Evolutionary conservation across 306 rosid species (phyloP), one percentile per base, ranked within the genome.

Genomic region (Malus asiatica): DNA sequence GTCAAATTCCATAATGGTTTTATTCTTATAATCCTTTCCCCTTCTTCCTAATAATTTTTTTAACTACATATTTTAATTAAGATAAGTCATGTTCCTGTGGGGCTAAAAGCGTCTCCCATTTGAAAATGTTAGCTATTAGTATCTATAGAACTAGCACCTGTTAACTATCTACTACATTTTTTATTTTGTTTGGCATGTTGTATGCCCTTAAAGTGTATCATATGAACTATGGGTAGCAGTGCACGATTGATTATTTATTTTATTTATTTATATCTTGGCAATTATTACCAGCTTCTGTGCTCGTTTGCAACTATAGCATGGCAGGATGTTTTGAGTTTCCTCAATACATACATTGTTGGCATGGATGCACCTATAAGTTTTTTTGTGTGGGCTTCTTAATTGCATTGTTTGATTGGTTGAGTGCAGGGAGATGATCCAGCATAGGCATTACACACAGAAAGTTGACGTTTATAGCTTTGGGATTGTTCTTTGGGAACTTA

Each of bases 341-440:
- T 55, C 20, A 4, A 20, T 11, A 51, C 57, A 55, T 60, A 23
- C 22, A 22, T 57, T 57, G 61, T 57, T 57, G 61, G 61, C 61
- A 4, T 60, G 33, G 30, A 60, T 60, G 65, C 65, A 60, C 32
- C 15, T n/a, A 60, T n/a, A 57, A 60, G 65, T 60, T 4, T 60
- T 60, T 77, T 81, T 78, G 78, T 81, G 48, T 38, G 51, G 70
- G 29, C 16, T 88, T 76, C 86, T 58, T 58, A 63, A 58, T 13
- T 38, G 55, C 77, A 25, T 60, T 52, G 33, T 20, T 51, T 45
- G 82, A 69, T 32, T 75, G 62, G 51, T 52, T 76, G 29, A 70
- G 40, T 83, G 79, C 91, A 95, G 99, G 80, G 99, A 95, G 91
- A 95, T 95, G 99, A 95, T 95, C 83, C 99, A 95, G 85, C 99